Percentiles rank a stretch among this genome's conserved stretches.
Evolutionary conservation across 768 basidiomycete species (phyloP).

Genomic region (Phanerochaete sordida): DNA sequence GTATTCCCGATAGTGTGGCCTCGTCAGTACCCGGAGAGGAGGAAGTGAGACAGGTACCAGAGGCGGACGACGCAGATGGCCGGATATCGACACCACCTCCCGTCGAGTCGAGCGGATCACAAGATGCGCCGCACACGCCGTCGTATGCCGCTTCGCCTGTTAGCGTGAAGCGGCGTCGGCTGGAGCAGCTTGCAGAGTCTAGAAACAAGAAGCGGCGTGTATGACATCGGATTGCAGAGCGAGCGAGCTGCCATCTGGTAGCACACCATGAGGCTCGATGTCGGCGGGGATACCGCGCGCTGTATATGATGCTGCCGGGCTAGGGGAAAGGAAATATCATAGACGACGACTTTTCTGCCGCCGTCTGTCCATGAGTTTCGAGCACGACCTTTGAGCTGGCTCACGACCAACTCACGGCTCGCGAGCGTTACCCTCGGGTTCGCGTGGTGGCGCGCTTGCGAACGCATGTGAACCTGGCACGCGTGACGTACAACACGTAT

Average conservation of each 20-base stretch:
- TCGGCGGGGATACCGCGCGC: too few relatives aligned
- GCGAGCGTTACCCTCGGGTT: too few relatives aligned
- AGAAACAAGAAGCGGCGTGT: slow-evolving; percentile 1
- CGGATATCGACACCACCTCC: background rate
- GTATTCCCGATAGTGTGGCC: background rate
- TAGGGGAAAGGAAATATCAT: too few relatives aligned
- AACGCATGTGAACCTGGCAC: background rate
- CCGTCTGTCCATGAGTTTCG: too few relatives aligned
- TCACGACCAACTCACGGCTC: too few relatives aligned
- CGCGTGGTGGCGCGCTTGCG: background rate
- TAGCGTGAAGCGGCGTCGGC: slow-evolving; percentile 30
- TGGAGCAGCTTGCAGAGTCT: slow-evolving; percentile 31
- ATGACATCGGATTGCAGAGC: too few relatives aligned
- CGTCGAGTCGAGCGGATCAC: background rate
- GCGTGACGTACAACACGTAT: background rate
- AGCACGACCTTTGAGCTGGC: too few relatives aligned
- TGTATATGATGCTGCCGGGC: too few relatives aligned
- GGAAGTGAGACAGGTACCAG: background rate
- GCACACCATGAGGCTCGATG: too few relatives aligned
- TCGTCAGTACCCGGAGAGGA: background rate
- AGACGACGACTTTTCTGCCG: too few relatives aligned
- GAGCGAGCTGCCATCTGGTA: background rate
- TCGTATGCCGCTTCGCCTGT: slow-evolving; percentile 29
- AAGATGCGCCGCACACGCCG: slow-evolving; percentile 5
- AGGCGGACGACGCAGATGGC: slow-evolving; percentile 4